Evolutionary conservation across 2,329 filamentous ascomycete species (phyloP).

Genomic region (Claviceps humidiphila): DNA sequence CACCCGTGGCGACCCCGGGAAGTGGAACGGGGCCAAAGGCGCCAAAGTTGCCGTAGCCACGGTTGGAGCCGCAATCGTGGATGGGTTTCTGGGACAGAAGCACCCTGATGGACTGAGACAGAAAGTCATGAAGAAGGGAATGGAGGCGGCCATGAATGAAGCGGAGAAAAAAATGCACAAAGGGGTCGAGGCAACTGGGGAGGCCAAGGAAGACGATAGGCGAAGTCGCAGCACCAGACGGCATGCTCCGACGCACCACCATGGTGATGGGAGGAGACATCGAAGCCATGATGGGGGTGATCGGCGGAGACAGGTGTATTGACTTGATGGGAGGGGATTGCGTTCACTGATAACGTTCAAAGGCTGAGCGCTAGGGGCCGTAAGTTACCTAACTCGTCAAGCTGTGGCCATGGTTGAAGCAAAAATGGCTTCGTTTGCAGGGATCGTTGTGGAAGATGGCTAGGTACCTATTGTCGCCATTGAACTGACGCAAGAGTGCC

Average conservation of each 20-base stretch:
- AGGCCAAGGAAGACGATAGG: background rate
- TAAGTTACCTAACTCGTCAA: background rate
- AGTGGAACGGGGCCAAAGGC: slow-evolving; percentile 35
- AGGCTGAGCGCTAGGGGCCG: background rate
- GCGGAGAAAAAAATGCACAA: slow-evolving; percentile 6
- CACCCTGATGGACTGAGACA: slow-evolving; percentile 14
- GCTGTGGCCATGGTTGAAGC: too few species aligned
- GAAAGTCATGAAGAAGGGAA: slow-evolving; percentile 4
- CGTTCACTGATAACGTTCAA: background rate
- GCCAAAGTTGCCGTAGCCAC: slow-evolving; percentile 35
- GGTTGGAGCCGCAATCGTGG: slow-evolving; percentile 33
- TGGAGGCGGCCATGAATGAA: slow-evolving; percentile 6
- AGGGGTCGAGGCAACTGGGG: background rate
- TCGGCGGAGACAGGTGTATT: background rate
- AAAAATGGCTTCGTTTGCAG: too few species aligned
- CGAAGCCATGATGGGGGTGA: background rate
- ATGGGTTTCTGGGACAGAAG: slow-evolving; percentile 29
- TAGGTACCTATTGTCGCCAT: too few species aligned
- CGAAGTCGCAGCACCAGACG: background rate
- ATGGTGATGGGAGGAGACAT: background rate
- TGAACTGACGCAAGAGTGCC: too few species aligned
- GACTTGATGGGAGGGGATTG: background rate
- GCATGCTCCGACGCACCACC: background rate
- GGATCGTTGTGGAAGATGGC: too few species aligned
- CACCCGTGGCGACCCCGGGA: slow-evolving; percentile 29